A percentile compares a stretch with the other conserved stretches of the same genome.
Evolutionary conservation across 805 yeast species (phyloP).

Genomic region (Tetrapisispora iriomotensis): DNA sequence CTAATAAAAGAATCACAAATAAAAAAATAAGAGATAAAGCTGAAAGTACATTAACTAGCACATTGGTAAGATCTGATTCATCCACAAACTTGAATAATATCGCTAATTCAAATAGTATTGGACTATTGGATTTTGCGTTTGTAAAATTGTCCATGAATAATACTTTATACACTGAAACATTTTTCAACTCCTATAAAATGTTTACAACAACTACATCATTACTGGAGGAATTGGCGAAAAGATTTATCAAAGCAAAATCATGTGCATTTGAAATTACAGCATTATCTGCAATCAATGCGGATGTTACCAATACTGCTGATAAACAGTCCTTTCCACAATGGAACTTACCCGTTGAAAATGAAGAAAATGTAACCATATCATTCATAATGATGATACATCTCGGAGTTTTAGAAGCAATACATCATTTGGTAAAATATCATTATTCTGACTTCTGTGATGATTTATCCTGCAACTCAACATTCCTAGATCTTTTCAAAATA

Average conservation of each 20-base stretch:
- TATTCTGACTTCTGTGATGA: constrained; percentile 70
- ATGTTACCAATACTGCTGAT: constrained; percentile 1
- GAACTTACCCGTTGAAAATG: constrained; percentile 34
- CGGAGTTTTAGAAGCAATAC: constrained; percentile 69
- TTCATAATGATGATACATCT: constrained; percentile 69
- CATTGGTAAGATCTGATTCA: background rate
- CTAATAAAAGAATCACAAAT: constrained; percentile 13
- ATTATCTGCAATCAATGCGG: constrained; percentile 16
- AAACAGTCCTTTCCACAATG: constrained; percentile 47
- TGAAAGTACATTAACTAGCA: no score
- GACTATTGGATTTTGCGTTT: constrained; percentile 32
- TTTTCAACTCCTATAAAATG: constrained; percentile 59
- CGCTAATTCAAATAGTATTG: constrained; percentile 5
- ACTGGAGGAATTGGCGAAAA: constrained; percentile 40
- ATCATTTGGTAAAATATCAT: constrained; percentile 60
- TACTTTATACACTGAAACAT: constrained; percentile 53
- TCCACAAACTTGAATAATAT: background rate
- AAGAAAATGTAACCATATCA: constrained; percentile 49
- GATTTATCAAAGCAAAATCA: constrained; percentile 53
- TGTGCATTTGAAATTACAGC: constrained; percentile 47
- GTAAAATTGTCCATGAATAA: constrained; percentile 50
- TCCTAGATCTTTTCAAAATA: constrained; percentile 54
- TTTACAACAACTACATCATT: constrained; percentile 50
- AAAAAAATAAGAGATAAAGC: background rate
- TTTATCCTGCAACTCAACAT: constrained; percentile 43